These are phyloP conservation scores for Heimioporus retisporus DNA, from an alignment of 1,284 basidiomycete species.

Conservation along the genomic window DNA sequence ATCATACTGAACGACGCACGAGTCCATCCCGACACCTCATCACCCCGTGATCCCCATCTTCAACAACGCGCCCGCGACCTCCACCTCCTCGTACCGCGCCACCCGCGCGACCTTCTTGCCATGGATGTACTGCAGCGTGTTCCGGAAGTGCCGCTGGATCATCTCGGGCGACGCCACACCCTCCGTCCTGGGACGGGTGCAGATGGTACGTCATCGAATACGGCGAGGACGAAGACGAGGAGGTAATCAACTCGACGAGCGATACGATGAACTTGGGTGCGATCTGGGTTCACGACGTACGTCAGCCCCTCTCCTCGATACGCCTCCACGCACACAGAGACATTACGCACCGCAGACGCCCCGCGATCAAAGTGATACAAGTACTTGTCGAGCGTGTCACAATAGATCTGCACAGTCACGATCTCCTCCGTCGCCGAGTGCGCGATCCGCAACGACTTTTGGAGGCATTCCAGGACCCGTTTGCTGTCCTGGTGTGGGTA, in stretches of 20 bases:
- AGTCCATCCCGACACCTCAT: too few species aligned
- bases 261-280: slow-evolving; percentile 96
- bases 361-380: slow-evolving; percentile 95
- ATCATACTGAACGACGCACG: too few species aligned
- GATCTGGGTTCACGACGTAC: slow-evolving; percentile 57
- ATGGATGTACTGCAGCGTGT: neutral
- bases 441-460: slow-evolving; percentile 94
- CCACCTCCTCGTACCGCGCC: neutral
- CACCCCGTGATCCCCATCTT: neutral
- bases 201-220: neutral
- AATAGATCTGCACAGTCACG: slow-evolving; percentile 93
- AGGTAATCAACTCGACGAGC: slow-evolving; percentile 92
- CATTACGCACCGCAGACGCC: slow-evolving; percentile 85
- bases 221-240: too few species aligned
- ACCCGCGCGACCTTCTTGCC: neutral
- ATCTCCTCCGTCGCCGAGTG: slow-evolving; percentile 96
- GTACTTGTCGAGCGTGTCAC: slow-evolving; percentile 94
- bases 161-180: neutral
- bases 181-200: neutral
- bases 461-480: slow-evolving; percentile 94
- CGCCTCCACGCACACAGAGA: neutral
- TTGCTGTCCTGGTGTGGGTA: slow-evolving; percentile 94
- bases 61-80: neutral
- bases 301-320: neutral
- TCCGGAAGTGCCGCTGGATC: neutral